These are phyloP conservation scores for Spinacia oleracea DNA, from an alignment of 179 eudicot species.

Conservation along the genomic window DNA sequence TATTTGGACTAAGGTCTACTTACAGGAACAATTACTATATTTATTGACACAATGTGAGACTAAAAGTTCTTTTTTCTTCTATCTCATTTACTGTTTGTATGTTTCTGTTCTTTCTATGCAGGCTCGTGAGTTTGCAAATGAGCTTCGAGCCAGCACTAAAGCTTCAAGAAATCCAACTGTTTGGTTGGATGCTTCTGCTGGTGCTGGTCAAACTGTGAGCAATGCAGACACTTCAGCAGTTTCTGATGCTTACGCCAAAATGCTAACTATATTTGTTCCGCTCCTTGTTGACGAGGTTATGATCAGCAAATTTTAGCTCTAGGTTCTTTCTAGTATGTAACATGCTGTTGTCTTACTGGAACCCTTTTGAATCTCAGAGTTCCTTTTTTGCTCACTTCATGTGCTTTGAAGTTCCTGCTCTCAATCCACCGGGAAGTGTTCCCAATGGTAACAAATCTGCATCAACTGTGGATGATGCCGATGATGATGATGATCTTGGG, in stretches of 20 bases:
- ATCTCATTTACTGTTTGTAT: background rate
- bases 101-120: conserved; percentile 28
- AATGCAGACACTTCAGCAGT: conserved; percentile 87
- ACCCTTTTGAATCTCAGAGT: conserved; percentile 59
- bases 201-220: conserved; percentile 67
- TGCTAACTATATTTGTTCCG: conserved; percentile 90
- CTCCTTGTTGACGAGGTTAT: conserved; percentile 93
- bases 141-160: conserved; percentile 94
- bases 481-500: conserved; percentile 89
- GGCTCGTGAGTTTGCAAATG: conserved; percentile 99
- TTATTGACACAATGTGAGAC: background rate
- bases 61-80: background rate
- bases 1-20: background rate
- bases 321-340: background rate
- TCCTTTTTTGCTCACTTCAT: conserved; percentile 94
- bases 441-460: conserved; percentile 54
- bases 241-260: conserved; percentile 91
- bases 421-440: conserved; percentile 70
- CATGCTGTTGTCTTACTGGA: conserved; percentile 13
- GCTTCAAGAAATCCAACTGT: conserved; percentile 83
- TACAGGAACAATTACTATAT: background rate
- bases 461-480: conserved; percentile 49
- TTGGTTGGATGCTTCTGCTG: conserved; percentile 80
- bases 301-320: background rate
- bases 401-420: conserved; percentile 98